Conservation (phyloP, 345 rosid genomes). For the Moricandia arvensis region DNA sequence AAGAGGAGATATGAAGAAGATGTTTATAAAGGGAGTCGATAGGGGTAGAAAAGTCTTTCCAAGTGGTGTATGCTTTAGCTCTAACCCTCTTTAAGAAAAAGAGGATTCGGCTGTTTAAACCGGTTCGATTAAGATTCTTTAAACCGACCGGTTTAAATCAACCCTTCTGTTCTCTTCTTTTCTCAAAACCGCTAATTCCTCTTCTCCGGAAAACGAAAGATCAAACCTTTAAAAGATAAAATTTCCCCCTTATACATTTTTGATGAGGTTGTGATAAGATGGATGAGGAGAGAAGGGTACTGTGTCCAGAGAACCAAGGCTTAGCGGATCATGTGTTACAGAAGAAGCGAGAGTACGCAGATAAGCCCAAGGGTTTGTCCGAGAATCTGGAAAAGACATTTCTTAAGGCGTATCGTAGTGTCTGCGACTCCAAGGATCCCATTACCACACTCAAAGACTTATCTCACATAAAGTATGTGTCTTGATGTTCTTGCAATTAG, state of each 20-base stretch:
- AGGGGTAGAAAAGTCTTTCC: conserved; percentile 14
- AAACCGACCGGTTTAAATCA: not conserved
- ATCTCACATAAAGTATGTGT: conserved; percentile 65
- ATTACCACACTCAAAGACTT: conserved; percentile 71
- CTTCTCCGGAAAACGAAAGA: not conserved
- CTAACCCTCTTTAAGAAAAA: not conserved
- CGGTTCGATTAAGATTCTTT: not conserved
- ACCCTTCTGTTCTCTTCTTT: not conserved
- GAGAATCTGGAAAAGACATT: conserved; percentile 63
- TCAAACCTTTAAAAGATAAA: not conserved
- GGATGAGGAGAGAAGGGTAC: conserved; percentile 51
- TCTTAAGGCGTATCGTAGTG: conserved; percentile 52
- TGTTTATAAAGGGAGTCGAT: not conserved
- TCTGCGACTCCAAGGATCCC: conserved; percentile 54
- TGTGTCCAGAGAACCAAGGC: conserved; percentile 60
- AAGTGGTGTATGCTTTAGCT: not conserved
- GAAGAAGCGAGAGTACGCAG: conserved; percentile 66
- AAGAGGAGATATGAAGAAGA: not conserved
- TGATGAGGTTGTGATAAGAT: conserved; percentile 30
- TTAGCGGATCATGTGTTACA: conserved; percentile 56
- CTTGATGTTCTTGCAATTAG: not conserved
- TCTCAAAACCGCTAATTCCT: not conserved
- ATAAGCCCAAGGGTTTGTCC: conserved; percentile 66
- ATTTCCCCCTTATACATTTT: not conserved
- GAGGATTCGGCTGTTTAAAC: not conserved